Evolutionary conservation across 2,329 filamentous ascomycete species (phyloP).

Genomic region (Stachybotrys echinatus): DNA sequence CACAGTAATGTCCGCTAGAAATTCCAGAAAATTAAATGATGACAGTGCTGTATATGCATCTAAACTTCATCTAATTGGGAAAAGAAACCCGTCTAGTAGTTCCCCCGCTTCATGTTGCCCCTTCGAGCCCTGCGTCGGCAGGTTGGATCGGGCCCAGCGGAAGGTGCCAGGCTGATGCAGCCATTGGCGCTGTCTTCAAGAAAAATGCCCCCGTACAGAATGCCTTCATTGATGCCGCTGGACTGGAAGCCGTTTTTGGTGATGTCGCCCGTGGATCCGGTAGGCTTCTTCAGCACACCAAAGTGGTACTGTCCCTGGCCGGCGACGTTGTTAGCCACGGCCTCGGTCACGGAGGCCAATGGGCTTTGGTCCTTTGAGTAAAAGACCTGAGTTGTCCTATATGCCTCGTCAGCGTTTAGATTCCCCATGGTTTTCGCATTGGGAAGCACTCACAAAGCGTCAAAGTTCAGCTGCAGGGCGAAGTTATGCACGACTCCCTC

Average conservation of each 20-base stretch:
- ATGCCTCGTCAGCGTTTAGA: constrained; percentile 8
- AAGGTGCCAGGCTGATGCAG: constrained; percentile 22
- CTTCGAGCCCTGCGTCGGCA: background rate
- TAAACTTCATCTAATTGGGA: no score
- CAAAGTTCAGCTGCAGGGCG: constrained; percentile 52
- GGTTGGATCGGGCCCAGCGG: no score
- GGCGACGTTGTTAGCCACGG: constrained; percentile 43
- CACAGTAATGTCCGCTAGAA: background rate
- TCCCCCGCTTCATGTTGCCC: background rate
- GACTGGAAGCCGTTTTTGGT: constrained; percentile 43
- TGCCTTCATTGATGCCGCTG: constrained; percentile 43
- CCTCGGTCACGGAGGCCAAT: constrained; percentile 40
- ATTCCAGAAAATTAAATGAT: no score
- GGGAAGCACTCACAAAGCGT: constrained; percentile 38
- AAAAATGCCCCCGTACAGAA: constrained; percentile 49
- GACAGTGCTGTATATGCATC: no score
- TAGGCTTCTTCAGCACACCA: constrained; percentile 57
- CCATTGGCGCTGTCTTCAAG: constrained; percentile 40
- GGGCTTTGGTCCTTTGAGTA: constrained; percentile 44
- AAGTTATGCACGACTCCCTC: constrained; percentile 55
- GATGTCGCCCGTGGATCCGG: constrained; percentile 37
- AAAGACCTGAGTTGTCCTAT: constrained; percentile 50
- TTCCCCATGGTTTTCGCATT: background rate
- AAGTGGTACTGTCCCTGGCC: constrained; percentile 59
- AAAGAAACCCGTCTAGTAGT: background rate